Percentiles rank a stretch among this genome's conserved stretches.
phyloP scores from a whole-genome alignment of 2,329 filamentous ascomycete species.

The Periconia sp. region DNA sequence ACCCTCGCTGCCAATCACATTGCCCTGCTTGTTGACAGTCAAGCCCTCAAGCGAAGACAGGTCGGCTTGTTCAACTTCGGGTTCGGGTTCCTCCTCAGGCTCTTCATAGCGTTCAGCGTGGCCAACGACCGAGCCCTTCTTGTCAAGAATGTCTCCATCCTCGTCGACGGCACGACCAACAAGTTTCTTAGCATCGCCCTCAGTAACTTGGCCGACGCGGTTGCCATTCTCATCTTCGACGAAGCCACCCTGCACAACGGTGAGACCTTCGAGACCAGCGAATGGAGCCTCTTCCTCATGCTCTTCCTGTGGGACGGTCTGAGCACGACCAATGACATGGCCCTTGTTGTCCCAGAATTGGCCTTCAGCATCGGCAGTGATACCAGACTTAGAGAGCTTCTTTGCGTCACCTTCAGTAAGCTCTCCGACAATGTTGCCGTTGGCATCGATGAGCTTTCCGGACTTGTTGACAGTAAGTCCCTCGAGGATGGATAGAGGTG shows the following conservation, averaged over 20 bases:
- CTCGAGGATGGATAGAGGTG: conserved; percentile 53
- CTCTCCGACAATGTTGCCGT: conserved; percentile 52
- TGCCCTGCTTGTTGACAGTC: conserved; percentile 53
- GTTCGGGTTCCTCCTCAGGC: conserved; percentile 59
- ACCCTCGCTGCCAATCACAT: conserved; percentile 53
- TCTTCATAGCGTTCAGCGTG: conserved; percentile 61
- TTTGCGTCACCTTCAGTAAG: conserved; percentile 54
- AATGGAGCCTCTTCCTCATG: conserved; percentile 53
- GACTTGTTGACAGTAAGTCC: conserved; percentile 54
- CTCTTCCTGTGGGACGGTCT: conserved; percentile 51
- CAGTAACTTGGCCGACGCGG: conserved; percentile 51
- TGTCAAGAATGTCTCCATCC: conserved; percentile 56
- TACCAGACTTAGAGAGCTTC: conserved; percentile 54
- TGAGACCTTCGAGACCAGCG: conserved; percentile 53
- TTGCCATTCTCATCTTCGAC: conserved; percentile 55
- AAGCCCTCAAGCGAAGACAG: conserved; percentile 50
- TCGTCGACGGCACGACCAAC: conserved; percentile 54
- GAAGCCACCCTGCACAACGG: conserved; percentile 53
- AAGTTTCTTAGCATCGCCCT: conserved; percentile 55
- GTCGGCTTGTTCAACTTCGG: conserved; percentile 48
- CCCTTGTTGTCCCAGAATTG: conserved; percentile 59
- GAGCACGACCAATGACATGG: conserved; percentile 53
- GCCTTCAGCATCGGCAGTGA: conserved; percentile 49
- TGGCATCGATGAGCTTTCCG: conserved; percentile 52
- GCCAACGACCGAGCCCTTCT: conserved; percentile 55